Evolutionary conservation across 139 green algal species (phyloP).

Genomic region (Yamagishiella unicocca): DNA sequence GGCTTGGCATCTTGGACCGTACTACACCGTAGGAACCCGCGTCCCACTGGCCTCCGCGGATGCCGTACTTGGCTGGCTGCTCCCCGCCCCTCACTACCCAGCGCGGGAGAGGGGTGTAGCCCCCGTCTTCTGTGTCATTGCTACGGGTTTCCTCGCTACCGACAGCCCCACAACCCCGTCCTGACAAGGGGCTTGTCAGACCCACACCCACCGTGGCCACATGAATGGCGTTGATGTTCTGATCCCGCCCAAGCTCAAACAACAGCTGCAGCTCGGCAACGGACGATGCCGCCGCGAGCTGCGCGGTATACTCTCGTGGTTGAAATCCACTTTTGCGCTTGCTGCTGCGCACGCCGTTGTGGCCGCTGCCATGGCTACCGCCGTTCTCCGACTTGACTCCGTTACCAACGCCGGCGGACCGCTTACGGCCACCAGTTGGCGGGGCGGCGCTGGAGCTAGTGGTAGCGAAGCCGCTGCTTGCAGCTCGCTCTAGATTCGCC

Average conservation of each 20-base stretch:
- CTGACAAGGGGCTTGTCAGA: too few relatives aligned
- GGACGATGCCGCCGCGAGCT: not conserved
- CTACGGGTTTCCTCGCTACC: too few relatives aligned
- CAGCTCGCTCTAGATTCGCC: not conserved
- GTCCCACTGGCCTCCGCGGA: too few relatives aligned
- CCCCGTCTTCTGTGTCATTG: too few relatives aligned
- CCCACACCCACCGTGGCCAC: constrained; percentile 30
- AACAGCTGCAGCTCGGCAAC: constrained; percentile 18
- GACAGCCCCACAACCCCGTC: too few relatives aligned
- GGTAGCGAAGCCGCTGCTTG: constrained; percentile 12
- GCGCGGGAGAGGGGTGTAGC: too few relatives aligned
- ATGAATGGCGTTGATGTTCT: constrained; percentile 20
- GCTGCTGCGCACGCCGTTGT: not conserved
- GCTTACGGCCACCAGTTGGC: not conserved
- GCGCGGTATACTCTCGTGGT: not conserved
- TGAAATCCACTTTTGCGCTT: not conserved
- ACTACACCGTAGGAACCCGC: too few relatives aligned
- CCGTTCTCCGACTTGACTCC: too few relatives aligned
- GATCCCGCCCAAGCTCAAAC: not conserved
- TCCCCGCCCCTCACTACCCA: too few relatives aligned
- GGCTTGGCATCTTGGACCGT: too few relatives aligned
- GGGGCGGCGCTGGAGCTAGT: not conserved
- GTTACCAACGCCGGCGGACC: not conserved
- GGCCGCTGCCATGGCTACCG: not conserved
- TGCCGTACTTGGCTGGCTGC: too few relatives aligned